These are phyloP conservation scores for Leersia perrieri DNA, from an alignment of 176 grass and related monocot species.

Conservation along the genomic window DNA sequence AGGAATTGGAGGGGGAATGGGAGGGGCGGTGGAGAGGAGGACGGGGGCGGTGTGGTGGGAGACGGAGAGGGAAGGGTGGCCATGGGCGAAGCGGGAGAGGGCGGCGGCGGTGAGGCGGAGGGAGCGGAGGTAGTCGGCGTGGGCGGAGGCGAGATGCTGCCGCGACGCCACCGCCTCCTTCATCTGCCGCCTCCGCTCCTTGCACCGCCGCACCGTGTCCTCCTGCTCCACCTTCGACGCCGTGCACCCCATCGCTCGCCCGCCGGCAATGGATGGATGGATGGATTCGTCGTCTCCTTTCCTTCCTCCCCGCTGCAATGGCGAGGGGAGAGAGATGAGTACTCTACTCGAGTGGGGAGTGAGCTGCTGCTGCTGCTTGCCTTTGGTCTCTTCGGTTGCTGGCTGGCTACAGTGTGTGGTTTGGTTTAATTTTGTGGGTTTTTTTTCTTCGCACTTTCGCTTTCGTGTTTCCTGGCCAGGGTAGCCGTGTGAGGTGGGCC, in stretches of 20 bases:
- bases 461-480: constrained; percentile 17
- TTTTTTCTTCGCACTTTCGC: background rate
- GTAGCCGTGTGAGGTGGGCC: constrained; percentile 22
- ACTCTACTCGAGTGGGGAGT: constrained; percentile 9
- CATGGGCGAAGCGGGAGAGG: constrained; percentile 75
- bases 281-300: background rate
- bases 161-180: constrained; percentile 78
- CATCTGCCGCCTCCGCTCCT: constrained; percentile 90
- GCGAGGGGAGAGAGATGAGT: background rate
- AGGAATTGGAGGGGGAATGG: no score
- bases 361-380: constrained; percentile 11
- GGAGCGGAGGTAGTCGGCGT: constrained; percentile 90
- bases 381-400: background rate
- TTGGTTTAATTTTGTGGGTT: background rate
- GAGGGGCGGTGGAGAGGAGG: constrained; percentile 53
- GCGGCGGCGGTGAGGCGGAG: constrained; percentile 71
- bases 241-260: constrained; percentile 89
- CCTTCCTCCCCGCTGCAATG: constrained; percentile 31
- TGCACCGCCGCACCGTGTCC: constrained; percentile 96
- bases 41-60: constrained; percentile 81
- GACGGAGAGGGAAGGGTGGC: constrained; percentile 75
- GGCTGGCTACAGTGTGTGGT: background rate
- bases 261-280: no score
- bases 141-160: constrained; percentile 83
- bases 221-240: constrained; percentile 93